Conservation (phyloP, 1,284 basidiomycete species). For the Neolentinus lepideus region DNA sequence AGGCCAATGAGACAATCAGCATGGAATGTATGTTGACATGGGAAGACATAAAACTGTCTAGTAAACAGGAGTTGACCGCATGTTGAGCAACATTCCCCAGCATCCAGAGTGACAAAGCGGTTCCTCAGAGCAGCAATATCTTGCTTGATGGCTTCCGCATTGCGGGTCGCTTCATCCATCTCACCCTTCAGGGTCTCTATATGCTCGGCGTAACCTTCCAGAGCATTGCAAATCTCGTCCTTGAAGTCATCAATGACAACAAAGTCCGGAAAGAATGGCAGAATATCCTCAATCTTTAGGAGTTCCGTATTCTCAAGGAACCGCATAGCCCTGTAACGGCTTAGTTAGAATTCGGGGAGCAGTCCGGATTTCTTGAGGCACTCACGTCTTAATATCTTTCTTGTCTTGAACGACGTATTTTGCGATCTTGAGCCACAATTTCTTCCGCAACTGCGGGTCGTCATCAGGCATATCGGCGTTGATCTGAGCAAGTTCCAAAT, state of each 20-base stretch:
- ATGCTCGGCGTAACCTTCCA: conserved; percentile 90
- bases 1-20: conserved; percentile 89
- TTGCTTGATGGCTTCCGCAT: conserved; percentile 89
- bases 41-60: conserved; percentile 97
- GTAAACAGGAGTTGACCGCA: conserved; percentile 76
- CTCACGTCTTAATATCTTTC: conserved; percentile 95
- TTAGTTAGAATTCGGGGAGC: conserved; percentile 5
- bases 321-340: conserved; percentile 74
- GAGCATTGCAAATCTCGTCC: conserved; percentile 93
- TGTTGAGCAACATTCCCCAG: conserved; percentile 79
- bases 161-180: conserved; percentile 93
- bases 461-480: conserved; percentile 94
- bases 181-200: conserved; percentile 89
- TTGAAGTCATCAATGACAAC: conserved; percentile 99
- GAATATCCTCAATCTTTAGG: conserved; percentile 96
- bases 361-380: too few relatives aligned
- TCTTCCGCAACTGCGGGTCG: conserved; percentile 82
- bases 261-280: conserved; percentile 99
- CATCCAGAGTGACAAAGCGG: conserved; percentile 92
- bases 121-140: conserved; percentile 84
- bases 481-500: conserved; percentile 87
- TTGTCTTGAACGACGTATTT: conserved; percentile 96
- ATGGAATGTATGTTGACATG: conserved; percentile 95
- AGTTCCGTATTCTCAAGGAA: conserved; percentile 93
- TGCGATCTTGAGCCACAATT: conserved; percentile 97